phyloP scores from a whole-genome alignment of 1,284 basidiomycete species.

The Cutaneotrichosporon cavernicola region DNA sequence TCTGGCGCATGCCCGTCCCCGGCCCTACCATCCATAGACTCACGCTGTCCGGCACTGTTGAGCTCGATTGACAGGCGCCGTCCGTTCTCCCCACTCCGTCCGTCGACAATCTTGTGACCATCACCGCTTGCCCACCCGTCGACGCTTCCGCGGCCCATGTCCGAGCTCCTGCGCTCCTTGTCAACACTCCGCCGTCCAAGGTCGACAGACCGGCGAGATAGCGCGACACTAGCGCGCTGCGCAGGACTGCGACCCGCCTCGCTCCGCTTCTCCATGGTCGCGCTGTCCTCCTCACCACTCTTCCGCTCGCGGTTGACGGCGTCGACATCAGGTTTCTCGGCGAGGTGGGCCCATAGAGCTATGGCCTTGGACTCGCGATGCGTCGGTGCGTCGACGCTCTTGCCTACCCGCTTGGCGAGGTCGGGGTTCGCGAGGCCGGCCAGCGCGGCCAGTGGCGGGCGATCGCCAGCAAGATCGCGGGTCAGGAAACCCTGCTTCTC shows the following conservation, averaged over 20 bases:
- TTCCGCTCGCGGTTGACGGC: slow-evolving; percentile 4
- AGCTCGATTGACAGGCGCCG: neutral
- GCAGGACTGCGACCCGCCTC: neutral
- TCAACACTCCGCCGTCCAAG: neutral
- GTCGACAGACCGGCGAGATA: neutral
- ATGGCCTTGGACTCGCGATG: slow-evolving; percentile 38
- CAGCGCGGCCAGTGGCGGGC: slow-evolving; percentile 44
- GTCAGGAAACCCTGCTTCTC: slow-evolving; percentile 48
- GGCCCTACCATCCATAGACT: neutral
- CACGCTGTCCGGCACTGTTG: neutral
- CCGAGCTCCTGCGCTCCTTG: neutral
- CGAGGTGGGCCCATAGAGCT: slow-evolving; percentile 45
- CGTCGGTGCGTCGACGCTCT: slow-evolving; percentile 46
- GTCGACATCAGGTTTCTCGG: slow-evolving; percentile 3
- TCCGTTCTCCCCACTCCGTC: neutral
- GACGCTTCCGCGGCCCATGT: neutral
- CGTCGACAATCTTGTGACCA: neutral
- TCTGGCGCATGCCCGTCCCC: neutral
- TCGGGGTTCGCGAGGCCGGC: slow-evolving; percentile 41
- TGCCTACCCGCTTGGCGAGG: slow-evolving; percentile 42
- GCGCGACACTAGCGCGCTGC: neutral
- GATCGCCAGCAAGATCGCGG: slow-evolving; percentile 38
- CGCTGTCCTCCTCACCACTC: neutral
- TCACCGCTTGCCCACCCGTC: neutral
- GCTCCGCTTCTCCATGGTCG: neutral